Evolutionary conservation across 2,329 filamentous ascomycete species (phyloP).

Genomic region (Pseudopithomyces chartarum): DNA sequence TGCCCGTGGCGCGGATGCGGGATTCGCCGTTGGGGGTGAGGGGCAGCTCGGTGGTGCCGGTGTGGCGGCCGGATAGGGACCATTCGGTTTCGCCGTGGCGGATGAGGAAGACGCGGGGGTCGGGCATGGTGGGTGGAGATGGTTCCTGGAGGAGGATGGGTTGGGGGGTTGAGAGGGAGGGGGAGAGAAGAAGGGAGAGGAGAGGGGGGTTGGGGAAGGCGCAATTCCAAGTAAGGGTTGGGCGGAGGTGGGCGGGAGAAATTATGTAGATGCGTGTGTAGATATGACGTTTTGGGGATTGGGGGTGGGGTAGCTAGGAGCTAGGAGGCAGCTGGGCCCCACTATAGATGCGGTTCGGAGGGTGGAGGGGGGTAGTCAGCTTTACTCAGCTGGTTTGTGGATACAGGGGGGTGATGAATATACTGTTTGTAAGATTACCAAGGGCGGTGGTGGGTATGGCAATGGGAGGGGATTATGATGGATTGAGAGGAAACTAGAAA

Average conservation of each 20-base stretch:
- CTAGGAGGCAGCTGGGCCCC: conserved; percentile 1
- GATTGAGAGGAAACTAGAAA: too few species aligned
- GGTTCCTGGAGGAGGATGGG: background rate
- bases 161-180: background rate
- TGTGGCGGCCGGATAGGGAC: conserved; percentile 81
- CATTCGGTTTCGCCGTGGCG: conserved; percentile 96
- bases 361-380: conserved; percentile 21
- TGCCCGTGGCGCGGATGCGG: conserved; percentile 67
- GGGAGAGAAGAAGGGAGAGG: background rate
- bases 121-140: conserved; percentile 40
- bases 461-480: too few species aligned
- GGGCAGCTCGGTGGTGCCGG: conserved; percentile 82
- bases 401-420: background rate
- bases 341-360: conserved; percentile 7
- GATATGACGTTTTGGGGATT: conserved; percentile 4
- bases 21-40: conserved; percentile 75
- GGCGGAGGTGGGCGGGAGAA: background rate
- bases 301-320: conserved; percentile 26
- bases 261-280: too few species aligned
- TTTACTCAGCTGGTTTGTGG: conserved; percentile 23
- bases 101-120: conserved; percentile 58
- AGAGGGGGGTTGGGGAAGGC: background rate
- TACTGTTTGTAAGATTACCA: too few species aligned
- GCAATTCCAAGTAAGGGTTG: background rate
- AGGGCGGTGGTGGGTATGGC: too few species aligned